Evolutionary conservation across 73 alveolate genomes (phyloP), one percentile per base, ranked within the genome.

Genomic region (Paraurostyla sp.): DNA sequence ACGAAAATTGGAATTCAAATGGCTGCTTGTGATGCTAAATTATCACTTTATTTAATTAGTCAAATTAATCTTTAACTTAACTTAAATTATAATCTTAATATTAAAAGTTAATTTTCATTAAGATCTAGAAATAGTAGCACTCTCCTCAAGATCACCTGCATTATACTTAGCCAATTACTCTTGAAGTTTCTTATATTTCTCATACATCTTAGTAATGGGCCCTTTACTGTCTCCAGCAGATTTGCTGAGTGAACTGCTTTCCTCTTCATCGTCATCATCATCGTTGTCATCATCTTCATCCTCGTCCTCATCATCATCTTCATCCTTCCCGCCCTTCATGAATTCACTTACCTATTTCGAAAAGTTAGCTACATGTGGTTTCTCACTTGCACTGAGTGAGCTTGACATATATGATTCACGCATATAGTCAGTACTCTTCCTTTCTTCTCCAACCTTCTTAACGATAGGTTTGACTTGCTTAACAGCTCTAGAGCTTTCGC

Each of bases 41-140:
- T n/a, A n/a, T n/a, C n/a, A n/a, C n/a, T n/a, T n/a, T n/a, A n/a
- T n/a, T n/a, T n/a, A n/a, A n/a, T n/a, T n/a, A n/a, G n/a, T n/a
- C n/a, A n/a, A n/a, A n/a, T n/a, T n/a, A n/a, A n/a, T n/a, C n/a
- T n/a, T n/a, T n/a, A n/a, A n/a, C n/a, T n/a, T n/a, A n/a, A n/a
- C n/a, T n/a, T n/a, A 62, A 62, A 52, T 52, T 62, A 62, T 62
- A 62, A 45, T 73, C 48, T 27, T 2, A 73, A 11, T 48, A 23
- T 27, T 9, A 16, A 6, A 1, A n/a, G 23, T 16, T 23, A 4
- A 6, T 15, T 27, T 13, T 78, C 89, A 78, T 16, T 32, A 11
- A 7, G 80, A 52, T 60, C 18, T 78, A 16, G 89, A 78, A n/a
- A 78, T 78, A 2, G 89, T 78, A 25, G 60, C 76, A 78, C 89